Percentiles rank a stretch among this genome's conserved stretches.
These are phyloP conservation scores for Bombardia bombarda DNA, from an alignment of 495 filamentous ascomycete genomes.

Conservation along the genomic window DNA sequence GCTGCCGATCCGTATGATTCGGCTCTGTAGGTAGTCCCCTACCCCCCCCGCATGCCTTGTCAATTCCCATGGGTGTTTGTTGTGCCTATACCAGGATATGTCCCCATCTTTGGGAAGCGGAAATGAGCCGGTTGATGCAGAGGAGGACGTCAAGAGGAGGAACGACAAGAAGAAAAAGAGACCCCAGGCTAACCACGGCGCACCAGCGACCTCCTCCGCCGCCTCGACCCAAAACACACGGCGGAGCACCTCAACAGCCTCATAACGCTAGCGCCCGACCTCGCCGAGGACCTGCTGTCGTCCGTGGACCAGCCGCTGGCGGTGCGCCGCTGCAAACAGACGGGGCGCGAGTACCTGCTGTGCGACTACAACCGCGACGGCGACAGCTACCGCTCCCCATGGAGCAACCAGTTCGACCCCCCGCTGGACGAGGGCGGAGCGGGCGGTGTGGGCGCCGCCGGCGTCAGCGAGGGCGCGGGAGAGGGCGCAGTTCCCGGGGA, in stretches of 20 bases:
- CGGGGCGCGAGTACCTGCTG: constrained; percentile 90
- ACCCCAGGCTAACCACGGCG: constrained; percentile 1
- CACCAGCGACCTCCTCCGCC: constrained; percentile 90
- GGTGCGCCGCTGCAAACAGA: constrained; percentile 74
- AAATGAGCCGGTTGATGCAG: background rate
- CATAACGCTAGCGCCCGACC: constrained; percentile 75
- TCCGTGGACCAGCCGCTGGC: constrained; percentile 94
- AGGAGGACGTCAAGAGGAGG: background rate
- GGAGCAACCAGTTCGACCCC: constrained; percentile 97
- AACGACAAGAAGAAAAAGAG: background rate
- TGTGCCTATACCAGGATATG: background rate
- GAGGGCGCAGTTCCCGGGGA: constrained; percentile 75
- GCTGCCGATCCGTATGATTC: constrained; percentile 62
- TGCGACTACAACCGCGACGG: constrained; percentile 99
- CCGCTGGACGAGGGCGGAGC: constrained; percentile 48
- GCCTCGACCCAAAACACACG: constrained; percentile 89
- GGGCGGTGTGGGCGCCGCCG: constrained; percentile 29
- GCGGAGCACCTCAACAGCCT: constrained; percentile 75
- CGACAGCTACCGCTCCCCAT: constrained; percentile 91
- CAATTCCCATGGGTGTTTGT: no score
- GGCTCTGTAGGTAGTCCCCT: constrained; percentile 56
- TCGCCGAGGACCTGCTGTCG: constrained; percentile 95
- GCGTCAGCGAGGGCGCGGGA: constrained; percentile 35
- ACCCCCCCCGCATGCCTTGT: no score
- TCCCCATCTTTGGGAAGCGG: background rate